Evolutionary conservation across 768 basidiomycete species (phyloP).

Genomic region (Hygrocybe coccinea): DNA sequence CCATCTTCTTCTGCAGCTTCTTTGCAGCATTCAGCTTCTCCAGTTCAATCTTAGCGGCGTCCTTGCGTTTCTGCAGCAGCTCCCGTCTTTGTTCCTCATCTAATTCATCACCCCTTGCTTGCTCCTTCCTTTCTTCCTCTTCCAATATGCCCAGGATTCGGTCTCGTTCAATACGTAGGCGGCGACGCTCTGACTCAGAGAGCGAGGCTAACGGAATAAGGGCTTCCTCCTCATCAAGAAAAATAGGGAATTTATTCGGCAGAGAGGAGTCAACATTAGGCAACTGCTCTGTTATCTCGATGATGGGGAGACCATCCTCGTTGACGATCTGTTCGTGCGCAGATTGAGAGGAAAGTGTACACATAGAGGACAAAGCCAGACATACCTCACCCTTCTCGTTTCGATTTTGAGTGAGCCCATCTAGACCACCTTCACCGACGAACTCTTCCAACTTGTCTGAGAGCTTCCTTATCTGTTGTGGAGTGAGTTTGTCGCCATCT

Average conservation of each 20-base stretch:
- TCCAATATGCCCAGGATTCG: conserved; percentile 65
- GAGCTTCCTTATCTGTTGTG: conserved; percentile 49
- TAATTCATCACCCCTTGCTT: conserved; percentile 36
- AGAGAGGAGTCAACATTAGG: conserved; percentile 18
- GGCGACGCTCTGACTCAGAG: conserved; percentile 38
- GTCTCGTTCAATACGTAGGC: conserved; percentile 54
- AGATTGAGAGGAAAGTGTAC: conserved; percentile 18
- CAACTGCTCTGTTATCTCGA: conserved; percentile 67
- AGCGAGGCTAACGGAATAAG: conserved; percentile 46
- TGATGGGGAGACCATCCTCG: conserved; percentile 74
- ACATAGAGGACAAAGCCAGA: conserved; percentile 15
- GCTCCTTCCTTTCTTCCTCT: conserved; percentile 54
- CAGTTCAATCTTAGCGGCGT: conserved; percentile 40
- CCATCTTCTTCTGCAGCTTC: conserved; percentile 76
- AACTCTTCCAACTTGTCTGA: conserved; percentile 59
- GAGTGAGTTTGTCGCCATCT: conserved; percentile 33
- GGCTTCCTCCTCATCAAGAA: conserved; percentile 40
- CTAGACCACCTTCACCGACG: conserved; percentile 40
- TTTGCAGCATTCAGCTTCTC: conserved; percentile 37
- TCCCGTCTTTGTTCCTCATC: conserved; percentile 42
- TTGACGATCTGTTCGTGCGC: conserved; percentile 50
- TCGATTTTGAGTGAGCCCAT: conserved; percentile 31
- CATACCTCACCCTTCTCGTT: conserved; percentile 65
- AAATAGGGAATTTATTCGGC: conserved; percentile 10
- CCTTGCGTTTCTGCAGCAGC: conserved; percentile 46